These are phyloP conservation scores for Candida nemodendra DNA, from an alignment of 805 yeast species.

Conservation along the genomic window DNA sequence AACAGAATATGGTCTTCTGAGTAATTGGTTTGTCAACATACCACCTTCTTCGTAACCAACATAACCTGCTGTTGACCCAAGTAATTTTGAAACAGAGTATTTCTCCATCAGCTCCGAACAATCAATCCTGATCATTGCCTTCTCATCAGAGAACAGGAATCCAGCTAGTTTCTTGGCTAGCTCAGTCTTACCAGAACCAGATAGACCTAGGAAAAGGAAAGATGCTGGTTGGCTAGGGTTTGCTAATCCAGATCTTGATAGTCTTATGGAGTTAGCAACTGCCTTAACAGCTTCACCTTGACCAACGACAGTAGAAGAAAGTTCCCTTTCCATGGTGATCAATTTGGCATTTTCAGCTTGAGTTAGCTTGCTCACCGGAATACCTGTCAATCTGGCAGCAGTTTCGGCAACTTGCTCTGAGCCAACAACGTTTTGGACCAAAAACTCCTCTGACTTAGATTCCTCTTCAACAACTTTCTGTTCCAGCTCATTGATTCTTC, in stretches of 20 bases:
- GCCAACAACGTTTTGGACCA: conserved; percentile 89
- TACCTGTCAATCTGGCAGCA: conserved; percentile 68
- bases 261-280: conserved; percentile 90
- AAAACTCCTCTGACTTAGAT: conserved; percentile 43
- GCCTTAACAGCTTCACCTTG: conserved; percentile 95
- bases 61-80: conserved; percentile 97
- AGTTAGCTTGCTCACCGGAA: conserved; percentile 90
- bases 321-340: conserved; percentile 89
- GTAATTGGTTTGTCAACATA: conserved; percentile 84
- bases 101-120: conserved; percentile 96
- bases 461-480: conserved; percentile 72
- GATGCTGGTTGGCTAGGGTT: conserved; percentile 97
- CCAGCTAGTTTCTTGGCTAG: conserved; percentile 96
- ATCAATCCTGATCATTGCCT: conserved; percentile 95
- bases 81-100: conserved; percentile 89
- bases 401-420: conserved; percentile 57
- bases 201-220: conserved; percentile 88
- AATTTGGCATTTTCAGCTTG: conserved; percentile 94
- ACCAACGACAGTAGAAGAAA: conserved; percentile 85
- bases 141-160: conserved; percentile 92
- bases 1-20: conserved; percentile 94
- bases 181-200: conserved; percentile 98
- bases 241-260: conserved; percentile 90
- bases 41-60: conserved; percentile 99
- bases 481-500: conserved; percentile 75